Conservation (phyloP, 176 grass and related monocot species). For the Oryza meyeriana region DNA sequence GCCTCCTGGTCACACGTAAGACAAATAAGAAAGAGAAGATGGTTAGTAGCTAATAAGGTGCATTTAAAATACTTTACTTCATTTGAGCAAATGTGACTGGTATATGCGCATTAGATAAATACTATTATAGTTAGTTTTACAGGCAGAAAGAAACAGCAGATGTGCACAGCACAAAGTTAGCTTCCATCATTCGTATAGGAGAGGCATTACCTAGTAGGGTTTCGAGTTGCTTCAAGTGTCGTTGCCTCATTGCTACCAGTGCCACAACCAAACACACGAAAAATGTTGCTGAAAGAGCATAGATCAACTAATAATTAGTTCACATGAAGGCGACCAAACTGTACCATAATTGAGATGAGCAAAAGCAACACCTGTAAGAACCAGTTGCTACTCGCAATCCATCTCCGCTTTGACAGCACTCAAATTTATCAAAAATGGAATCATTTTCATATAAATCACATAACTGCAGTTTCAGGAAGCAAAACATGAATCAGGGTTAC, state of each 20-base stretch:
- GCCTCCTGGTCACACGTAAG: conserved; percentile 54
- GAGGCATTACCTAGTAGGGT: conserved; percentile 74
- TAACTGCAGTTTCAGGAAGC: conserved; percentile 56
- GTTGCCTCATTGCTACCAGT: conserved; percentile 60
- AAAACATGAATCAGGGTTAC: conserved; percentile 27
- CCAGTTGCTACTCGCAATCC: conserved; percentile 84
- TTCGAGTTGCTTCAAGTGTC: conserved; percentile 94
- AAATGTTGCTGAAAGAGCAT: conserved; percentile 69
- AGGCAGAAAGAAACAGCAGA: not conserved
- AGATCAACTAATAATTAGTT: conserved; percentile 33
- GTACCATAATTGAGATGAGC: conserved; percentile 11
- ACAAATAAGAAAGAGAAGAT: not conserved
- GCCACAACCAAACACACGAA: conserved; percentile 68
- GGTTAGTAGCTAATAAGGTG: not conserved
- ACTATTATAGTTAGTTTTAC: not conserved
- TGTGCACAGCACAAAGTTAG: not conserved
- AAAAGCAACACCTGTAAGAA: conserved; percentile 75
- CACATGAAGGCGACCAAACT: conserved; percentile 7
- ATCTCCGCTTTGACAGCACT: conserved; percentile 93
- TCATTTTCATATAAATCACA: conserved; percentile 99
- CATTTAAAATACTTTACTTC: not conserved
- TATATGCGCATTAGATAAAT: not conserved
- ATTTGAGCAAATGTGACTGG: not conserved
- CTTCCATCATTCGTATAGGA: conserved; percentile 20
- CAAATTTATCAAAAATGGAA: conserved; percentile 98